Base-by-base conservation (phyloP, 805 yeast species). In the Yarrowia sp. region DNA sequence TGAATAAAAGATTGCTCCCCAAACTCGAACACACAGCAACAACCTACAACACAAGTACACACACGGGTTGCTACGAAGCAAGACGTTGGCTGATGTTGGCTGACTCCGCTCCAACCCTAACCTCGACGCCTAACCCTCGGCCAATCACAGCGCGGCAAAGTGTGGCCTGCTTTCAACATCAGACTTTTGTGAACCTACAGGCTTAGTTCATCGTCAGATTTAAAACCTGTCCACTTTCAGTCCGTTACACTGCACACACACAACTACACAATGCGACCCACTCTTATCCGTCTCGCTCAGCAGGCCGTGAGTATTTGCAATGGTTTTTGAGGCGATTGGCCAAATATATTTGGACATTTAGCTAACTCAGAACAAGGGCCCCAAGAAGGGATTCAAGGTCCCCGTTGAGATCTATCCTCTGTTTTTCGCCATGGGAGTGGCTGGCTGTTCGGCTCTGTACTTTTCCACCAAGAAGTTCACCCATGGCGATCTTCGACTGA, bases 341-440 rank as follows among this genome's bases (percentile, higher is more conserved):
- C 66, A 47, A 61, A 6, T 36, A 6, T 6, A 24, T 24, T 24
- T 24, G 30, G 30, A 24, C 30, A 24, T 24, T 24, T 24, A 3
- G n/a, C 66, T 46, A 61, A 61, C 55, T 5, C 36, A 61, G 55
- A 46, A 30, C 55, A 61, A 47, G 46, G 43, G 38, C 53, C 49
- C 64, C 65, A 58, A 58, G 52, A 58, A 58, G 52, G 55, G 66
- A 19, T 5, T 20, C 44, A 61, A 46, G 17, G 34, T 50, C 42
- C 67, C 67, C 60, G 50, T 42, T 12, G 67, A 64, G 60, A 52
- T 64, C 17, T 64, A 64, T 50, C 67, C 67, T 24, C 67, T 64
- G 20, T 72, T 74, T 63, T 74, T 66, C 63, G 74, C 74, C 44
- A 72, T 71, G 72, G 75, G 73, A 15, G 71, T 74, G 46, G 76